phyloP scores from a whole-genome alignment of 805 yeast species.

The Nakazawaea molendinolei region DNA sequence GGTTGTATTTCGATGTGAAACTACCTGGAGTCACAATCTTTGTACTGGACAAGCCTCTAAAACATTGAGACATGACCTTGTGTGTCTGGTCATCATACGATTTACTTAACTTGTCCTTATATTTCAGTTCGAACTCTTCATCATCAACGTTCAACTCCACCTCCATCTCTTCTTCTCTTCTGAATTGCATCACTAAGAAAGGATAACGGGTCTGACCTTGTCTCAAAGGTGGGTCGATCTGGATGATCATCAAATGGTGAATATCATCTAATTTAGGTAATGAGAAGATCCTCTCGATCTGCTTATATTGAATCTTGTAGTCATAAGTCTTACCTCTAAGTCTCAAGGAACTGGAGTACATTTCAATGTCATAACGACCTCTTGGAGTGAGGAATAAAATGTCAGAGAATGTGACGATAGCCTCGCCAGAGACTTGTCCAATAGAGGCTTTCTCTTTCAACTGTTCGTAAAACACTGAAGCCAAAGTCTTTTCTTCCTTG shows the following conservation, averaged over 20 bases:
- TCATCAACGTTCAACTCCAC: constrained; percentile 82
- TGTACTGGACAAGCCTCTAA: constrained; percentile 85
- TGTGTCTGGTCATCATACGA: constrained; percentile 75
- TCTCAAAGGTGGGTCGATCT: constrained; percentile 93
- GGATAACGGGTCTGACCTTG: constrained; percentile 98
- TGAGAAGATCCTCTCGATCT: constrained; percentile 84
- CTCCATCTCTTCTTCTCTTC: constrained; percentile 85
- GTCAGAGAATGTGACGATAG: constrained; percentile 88
- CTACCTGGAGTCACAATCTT: constrained; percentile 81
- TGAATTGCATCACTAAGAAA: constrained; percentile 82
- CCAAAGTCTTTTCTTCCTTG: constrained; percentile 50
- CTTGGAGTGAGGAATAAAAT: constrained; percentile 92
- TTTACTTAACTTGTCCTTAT: constrained; percentile 67
- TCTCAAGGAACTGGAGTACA: constrained; percentile 81
- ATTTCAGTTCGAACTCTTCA: constrained; percentile 69
- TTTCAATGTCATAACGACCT: constrained; percentile 96
- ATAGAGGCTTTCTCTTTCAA: constrained; percentile 89
- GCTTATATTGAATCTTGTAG: constrained; percentile 86
- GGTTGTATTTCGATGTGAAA: constrained; percentile 66
- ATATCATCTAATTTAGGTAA: constrained; percentile 92
- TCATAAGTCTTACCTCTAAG: constrained; percentile 97
- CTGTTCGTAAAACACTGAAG: constrained; percentile 82
- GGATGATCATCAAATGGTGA: constrained; percentile 81
- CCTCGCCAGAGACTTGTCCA: constrained; percentile 91
- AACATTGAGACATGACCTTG: constrained; percentile 78